Evolutionary conservation across 768 basidiomycete species (phyloP).

Genomic region (Gelatoporia subvermispora): DNA sequence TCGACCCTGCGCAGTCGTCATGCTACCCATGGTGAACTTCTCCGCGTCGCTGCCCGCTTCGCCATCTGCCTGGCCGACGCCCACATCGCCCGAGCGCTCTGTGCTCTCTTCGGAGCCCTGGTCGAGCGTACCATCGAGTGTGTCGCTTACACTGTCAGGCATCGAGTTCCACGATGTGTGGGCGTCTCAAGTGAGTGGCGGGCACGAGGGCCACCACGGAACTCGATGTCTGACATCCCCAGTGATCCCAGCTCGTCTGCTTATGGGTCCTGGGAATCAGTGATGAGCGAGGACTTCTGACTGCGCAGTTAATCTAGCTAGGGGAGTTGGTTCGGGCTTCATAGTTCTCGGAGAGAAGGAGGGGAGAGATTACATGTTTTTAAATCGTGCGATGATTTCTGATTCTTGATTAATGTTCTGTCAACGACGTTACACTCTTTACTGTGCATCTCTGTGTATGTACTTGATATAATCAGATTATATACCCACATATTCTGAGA

Average conservation of each 20-base stretch:
- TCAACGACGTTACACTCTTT: not conserved
- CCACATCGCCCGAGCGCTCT: slow-evolving; percentile 1
- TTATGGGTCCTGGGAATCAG: slow-evolving; percentile 12
- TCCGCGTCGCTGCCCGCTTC: slow-evolving; percentile 42
- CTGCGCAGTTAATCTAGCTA: no score
- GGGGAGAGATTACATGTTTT: slow-evolving; percentile 20
- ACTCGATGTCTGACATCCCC: slow-evolving; percentile 1
- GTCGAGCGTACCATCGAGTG: not conserved
- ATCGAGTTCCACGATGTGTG: slow-evolving; percentile 22
- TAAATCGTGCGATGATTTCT: no score
- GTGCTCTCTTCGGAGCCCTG: slow-evolving; percentile 9
- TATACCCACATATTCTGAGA: no score
- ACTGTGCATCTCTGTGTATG: not conserved
- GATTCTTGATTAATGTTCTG: not conserved
- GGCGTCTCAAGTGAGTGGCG: slow-evolving; percentile 9
- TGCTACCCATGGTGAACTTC: slow-evolving; percentile 75
- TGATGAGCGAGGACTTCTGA: slow-evolving; percentile 18
- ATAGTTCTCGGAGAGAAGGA: slow-evolving; percentile 26
- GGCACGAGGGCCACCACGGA: slow-evolving; percentile 1
- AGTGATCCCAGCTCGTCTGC: slow-evolving; percentile 4
- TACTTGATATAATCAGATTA: no score
- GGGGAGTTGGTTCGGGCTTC: no score
- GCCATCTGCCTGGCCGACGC: not conserved
- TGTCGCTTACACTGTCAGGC: slow-evolving; percentile 9
- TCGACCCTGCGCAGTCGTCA: slow-evolving; percentile 59